Percentiles rank a stretch among this genome's conserved stretches.
phyloP scores from a whole-genome alignment of 495 filamentous ascomycete genomes.

The Corynascus novoguineensis region DNA sequence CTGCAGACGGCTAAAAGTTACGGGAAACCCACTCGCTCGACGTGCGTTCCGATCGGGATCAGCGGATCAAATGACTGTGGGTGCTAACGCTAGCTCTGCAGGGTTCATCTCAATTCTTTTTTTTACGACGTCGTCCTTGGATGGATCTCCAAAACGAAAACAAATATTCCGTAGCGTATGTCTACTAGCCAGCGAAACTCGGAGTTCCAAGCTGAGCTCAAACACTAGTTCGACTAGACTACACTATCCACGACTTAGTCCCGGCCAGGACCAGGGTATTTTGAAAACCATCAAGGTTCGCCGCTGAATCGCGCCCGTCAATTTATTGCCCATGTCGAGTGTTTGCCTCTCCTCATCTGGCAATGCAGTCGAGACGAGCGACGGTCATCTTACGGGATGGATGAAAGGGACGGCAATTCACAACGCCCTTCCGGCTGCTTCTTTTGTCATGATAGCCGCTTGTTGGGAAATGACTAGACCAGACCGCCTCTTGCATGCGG shows the following conservation, averaged over 20 bases:
- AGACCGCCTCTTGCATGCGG: too few species aligned
- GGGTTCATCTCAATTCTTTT: not conserved
- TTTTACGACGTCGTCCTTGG: not conserved
- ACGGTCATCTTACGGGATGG: too few species aligned
- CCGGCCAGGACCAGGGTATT: not conserved
- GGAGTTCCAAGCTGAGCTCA: not conserved
- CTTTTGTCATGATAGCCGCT: too few species aligned
- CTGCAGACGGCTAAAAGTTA: not conserved
- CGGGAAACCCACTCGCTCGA: not conserved
- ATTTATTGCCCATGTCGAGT: too few species aligned
- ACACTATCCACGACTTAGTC: too few species aligned
- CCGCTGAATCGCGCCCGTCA: not conserved
- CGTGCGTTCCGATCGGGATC: not conserved
- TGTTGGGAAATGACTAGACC: not conserved
- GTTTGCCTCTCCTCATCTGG: too few species aligned
- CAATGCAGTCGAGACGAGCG: too few species aligned
- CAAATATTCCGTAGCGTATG: too few species aligned
- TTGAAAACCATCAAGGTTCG: not conserved
- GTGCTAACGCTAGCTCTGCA: not conserved
- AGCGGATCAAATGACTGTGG: not conserved
- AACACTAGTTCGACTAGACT: too few species aligned
- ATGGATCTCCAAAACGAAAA: not conserved
- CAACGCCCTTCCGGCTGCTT: too few species aligned
- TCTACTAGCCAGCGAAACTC: not conserved
- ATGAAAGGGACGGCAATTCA: not conserved